A percentile compares a stretch with the other conserved stretches of the same genome.
phyloP scores from a whole-genome alignment of 495 filamentous ascomycete species.

The Cladorrhinum samala region DNA sequence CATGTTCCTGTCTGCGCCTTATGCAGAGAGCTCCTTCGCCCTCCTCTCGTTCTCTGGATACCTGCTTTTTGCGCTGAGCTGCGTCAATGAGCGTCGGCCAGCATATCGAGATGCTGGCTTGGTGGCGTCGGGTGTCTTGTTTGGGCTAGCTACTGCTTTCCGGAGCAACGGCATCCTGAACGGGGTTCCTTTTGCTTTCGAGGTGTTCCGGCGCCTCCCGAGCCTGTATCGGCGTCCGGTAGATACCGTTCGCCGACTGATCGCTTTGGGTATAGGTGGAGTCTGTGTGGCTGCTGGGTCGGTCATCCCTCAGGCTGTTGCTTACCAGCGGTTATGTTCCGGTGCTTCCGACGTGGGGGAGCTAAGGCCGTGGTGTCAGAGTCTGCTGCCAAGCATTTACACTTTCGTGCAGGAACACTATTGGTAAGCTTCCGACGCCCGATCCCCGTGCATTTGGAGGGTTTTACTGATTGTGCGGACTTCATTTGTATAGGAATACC shows the following conservation, averaged over 20 bases:
- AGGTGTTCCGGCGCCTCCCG: slow-evolving; percentile 48
- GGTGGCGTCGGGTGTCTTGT: slow-evolving; percentile 56
- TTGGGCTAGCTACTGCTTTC: slow-evolving; percentile 67
- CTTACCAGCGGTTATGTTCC: slow-evolving; percentile 67
- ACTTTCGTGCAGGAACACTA: slow-evolving; percentile 82
- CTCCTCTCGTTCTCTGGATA: slow-evolving; percentile 69
- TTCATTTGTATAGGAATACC: slow-evolving; percentile 62
- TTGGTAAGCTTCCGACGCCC: slow-evolving; percentile 56
- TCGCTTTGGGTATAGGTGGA: slow-evolving; percentile 58
- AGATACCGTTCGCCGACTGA: slow-evolving; percentile 40
- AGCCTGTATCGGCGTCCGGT: slow-evolving; percentile 13
- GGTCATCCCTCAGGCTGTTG: slow-evolving; percentile 64
- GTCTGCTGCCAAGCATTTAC: slow-evolving; percentile 74
- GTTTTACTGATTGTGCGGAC: no score
- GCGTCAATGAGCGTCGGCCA: slow-evolving; percentile 19
- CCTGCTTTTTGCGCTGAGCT: slow-evolving; percentile 59
- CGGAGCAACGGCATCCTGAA: slow-evolving; percentile 86
- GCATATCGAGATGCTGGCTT: slow-evolving; percentile 37
- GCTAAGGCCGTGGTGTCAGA: slow-evolving; percentile 67
- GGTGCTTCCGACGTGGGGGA: slow-evolving; percentile 17
- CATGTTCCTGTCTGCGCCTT: slow-evolving; percentile 83
- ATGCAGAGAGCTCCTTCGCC: slow-evolving; percentile 73
- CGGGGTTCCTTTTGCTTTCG: slow-evolving; percentile 52
- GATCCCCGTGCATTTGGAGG: no score
- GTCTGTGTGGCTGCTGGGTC: slow-evolving; percentile 59